Evolutionary conservation across 73 alveolate species (phyloP), one percentile per base, ranked within the genome.

Genomic region (Paramecium primaurelia): DNA sequence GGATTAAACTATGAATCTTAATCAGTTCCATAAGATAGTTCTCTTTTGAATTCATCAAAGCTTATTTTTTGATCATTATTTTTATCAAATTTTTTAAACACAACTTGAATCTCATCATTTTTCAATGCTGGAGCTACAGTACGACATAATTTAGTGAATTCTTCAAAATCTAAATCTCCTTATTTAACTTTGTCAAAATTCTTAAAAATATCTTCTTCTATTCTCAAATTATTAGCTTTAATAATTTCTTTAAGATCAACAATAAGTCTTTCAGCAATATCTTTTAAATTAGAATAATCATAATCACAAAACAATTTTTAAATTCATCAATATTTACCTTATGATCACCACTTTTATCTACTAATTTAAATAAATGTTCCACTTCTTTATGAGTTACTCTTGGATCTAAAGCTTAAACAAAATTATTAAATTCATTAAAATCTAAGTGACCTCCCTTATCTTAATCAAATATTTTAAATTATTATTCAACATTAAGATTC

Each of bases 101-200:
- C 49, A 9, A 32, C 28, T 64, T 28, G 9, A 64, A 64, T 28
- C 6, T 64, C 84, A 28, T 64, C 84, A 28, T 10, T 64, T 40
- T 89, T 89, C 42, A 89, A n/a, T 47, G 92, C 92, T 45, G 94
- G 94, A 26, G 94, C 94, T 10, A 89, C 71, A 73, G 44, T 84
- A 45, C 38, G 75, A 26, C 58, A 44, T 42, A 89, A 60, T 83
- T 89, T 71, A 58, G 86, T 25, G 86, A 89, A 89, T 71, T 89
- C 94, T 0, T 69, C 85, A 34, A 71, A 71, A 28, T 68, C 90
- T 44, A 89, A 51, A 30, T 77, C 88, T 11, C 94, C 94, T 71
- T 89, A 47, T 71, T 71, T 89, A 47, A 71, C 94, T 49, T 69
- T 71, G 26, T 89, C 94, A 44, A 89, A 89, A 51, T 89, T 89